Base-by-base conservation (phyloP, 2,329 filamentous ascomycete genomes). In the Monilinia polystroma region DNA sequence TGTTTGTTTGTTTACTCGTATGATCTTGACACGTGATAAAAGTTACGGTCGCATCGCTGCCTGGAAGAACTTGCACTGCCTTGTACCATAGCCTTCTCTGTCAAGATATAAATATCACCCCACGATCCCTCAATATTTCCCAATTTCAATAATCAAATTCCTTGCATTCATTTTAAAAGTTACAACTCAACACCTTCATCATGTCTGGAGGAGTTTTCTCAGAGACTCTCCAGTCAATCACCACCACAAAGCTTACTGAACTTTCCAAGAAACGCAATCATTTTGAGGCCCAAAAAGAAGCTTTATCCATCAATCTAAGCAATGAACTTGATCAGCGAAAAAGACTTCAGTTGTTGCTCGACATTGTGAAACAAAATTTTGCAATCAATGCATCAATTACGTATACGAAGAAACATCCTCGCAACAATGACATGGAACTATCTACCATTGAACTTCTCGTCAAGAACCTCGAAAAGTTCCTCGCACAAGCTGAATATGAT, bases 211-310 rank as follows among this genome's bases (percentile, higher is more conserved):
- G 67, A 4, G 73, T 79, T 54, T 78, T 85, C 47, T 83, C 84
- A 7, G 78, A 83, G 65, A 85, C 84, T 18, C 80, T 86, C 38
- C 80, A 82, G 64, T 81, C 82, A 45, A 84, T 86, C 73, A 86
- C 83, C 26, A 77, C 77, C 51, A 83, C 82, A 67, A 87, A 87
- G 72, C 81, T 87, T 68, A 77, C 77, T n/a, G 83, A 87, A 71
- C 79, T 87, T 10, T 78, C 80, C 23, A 83, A 82, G 70, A 81
- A 85, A 68, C 83, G 81, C 35, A 75, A 75, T 0, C 74, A 80
- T 3, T 87, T 84, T 70, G 79, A 83, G 64, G 74, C 76, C 45
- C 79, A 78, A 51, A 85, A 85, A 70, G 68, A 75, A 5, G 72
- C 77, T 1, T 77, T 83, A 5, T 69, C 81, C 35, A 69, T 74